Percentiles rank a stretch among this genome's conserved stretches.
phyloP scores from a whole-genome alignment of 495 filamentous ascomycete genomes.

The Xylaria acuta region DNA sequence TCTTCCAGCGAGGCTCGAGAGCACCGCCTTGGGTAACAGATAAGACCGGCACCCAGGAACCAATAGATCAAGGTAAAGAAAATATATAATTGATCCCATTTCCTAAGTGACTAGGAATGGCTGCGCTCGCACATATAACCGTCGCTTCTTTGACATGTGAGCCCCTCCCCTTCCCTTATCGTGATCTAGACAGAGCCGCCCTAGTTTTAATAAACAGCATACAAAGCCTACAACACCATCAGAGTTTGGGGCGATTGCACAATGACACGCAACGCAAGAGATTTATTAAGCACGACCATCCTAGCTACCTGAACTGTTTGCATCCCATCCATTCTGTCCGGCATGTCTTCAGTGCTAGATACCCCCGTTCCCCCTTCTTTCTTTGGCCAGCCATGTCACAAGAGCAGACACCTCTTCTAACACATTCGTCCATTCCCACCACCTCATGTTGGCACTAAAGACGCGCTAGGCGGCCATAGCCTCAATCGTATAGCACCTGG shows the following conservation, averaged over 20 bases:
- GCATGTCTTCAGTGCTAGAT: not conserved
- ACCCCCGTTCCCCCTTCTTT: not conserved
- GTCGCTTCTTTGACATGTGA: not conserved
- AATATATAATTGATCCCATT: slow-evolving; percentile 4
- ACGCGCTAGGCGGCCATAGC: not conserved
- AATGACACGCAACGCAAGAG: not conserved
- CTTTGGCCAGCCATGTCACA: not conserved
- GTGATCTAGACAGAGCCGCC: not conserved
- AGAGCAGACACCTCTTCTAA: not conserved
- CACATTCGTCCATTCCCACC: not conserved
- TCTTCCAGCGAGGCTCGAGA: slow-evolving; percentile 49
- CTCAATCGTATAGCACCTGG: not conserved
- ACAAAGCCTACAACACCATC: not conserved
- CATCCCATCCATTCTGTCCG: slow-evolving; percentile 2
- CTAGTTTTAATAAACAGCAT: not conserved
- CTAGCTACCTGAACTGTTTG: not conserved
- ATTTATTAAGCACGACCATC: not conserved
- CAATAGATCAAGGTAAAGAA: slow-evolving; percentile 18
- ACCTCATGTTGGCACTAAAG: not conserved
- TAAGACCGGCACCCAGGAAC: not conserved
- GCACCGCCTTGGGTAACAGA: slow-evolving; percentile 22
- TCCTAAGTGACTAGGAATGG: not conserved
- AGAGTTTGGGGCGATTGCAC: no score
- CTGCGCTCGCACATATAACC: not conserved
- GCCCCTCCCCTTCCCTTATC: not conserved